Conservation (phyloP, 2,329 filamentous ascomycete species). For the Alternaria rosae region DNA sequence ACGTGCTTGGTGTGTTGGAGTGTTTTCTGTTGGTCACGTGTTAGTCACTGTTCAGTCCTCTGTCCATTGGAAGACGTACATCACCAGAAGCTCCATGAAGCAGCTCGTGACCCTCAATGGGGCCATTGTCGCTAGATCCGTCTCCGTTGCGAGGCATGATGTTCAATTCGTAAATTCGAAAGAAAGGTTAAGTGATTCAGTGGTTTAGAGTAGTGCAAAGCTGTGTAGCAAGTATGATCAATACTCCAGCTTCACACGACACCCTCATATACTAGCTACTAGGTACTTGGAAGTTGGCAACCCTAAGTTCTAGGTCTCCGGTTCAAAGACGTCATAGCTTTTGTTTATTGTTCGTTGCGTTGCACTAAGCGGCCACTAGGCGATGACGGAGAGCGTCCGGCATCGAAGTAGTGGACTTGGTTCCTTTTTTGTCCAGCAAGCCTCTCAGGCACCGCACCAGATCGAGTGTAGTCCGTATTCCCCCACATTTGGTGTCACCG, state of each 20-base stretch:
- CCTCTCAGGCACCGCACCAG: not conserved
- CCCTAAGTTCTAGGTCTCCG: not conserved
- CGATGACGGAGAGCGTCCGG: slow-evolving; percentile 3
- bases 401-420: not conserved
- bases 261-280: slow-evolving; percentile 1
- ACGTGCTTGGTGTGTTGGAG: slow-evolving; percentile 48
- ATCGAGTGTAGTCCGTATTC: not conserved
- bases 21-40: slow-evolving; percentile 18
- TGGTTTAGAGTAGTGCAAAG: not conserved
- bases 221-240: not conserved
- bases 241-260: not conserved
- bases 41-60: not conserved
- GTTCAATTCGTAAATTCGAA: not conserved
- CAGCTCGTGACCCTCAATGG: slow-evolving; percentile 49
- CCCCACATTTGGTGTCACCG: not conserved
- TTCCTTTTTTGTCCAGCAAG: not conserved
- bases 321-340: slow-evolving; percentile 12
- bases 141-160: slow-evolving; percentile 53
- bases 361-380: slow-evolving; percentile 5
- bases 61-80: slow-evolving; percentile 26
- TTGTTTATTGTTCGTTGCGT: not conserved
- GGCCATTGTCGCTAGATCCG: slow-evolving; percentile 51
- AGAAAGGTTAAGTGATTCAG: not conserved
- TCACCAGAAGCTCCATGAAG: slow-evolving; percentile 49
- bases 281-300: slow-evolving; percentile 13